Conservation (phyloP, 805 yeast species). For the Sungouiella thailandica region DNA sequence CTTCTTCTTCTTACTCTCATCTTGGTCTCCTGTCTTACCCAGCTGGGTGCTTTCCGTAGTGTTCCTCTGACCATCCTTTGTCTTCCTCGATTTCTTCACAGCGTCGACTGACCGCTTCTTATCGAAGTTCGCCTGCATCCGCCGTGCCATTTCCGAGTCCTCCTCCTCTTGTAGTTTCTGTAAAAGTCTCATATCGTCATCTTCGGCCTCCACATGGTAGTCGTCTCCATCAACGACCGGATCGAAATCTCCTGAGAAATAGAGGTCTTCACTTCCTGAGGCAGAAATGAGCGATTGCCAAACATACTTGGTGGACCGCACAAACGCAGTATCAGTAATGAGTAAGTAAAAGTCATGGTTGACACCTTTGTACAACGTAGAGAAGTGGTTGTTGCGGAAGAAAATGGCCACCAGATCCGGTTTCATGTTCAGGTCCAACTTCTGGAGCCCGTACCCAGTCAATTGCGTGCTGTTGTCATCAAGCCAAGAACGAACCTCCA, state of each 20-base stretch:
- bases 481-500: conserved; percentile 35
- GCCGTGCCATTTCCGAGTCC: conserved; percentile 46
- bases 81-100: too few species aligned
- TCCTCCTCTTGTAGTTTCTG: conserved; percentile 52
- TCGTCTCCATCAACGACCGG: conserved; percentile 33
- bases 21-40: conserved; percentile 1
- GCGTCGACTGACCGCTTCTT: too few species aligned
- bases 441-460: conserved; percentile 59
- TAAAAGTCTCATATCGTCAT: conserved; percentile 18
- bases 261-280: conserved; percentile 65
- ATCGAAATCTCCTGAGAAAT: conserved; percentile 61
- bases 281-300: conserved; percentile 78
- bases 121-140: conserved; percentile 37
- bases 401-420: conserved; percentile 61
- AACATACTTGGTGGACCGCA: conserved; percentile 42
- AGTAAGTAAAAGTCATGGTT: conserved; percentile 52
- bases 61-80: too few species aligned
- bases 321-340: conserved; percentile 72
- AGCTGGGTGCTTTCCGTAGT: not conserved
- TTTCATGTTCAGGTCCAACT: conserved; percentile 39
- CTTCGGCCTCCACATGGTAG: conserved; percentile 1
- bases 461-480: conserved; percentile 68
- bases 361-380: conserved; percentile 56
- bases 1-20: conserved; percentile 12
- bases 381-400: conserved; percentile 88